Percentiles rank a stretch among this genome's conserved stretches.
Evolutionary conservation across 352 stramenopile genomes (phyloP).

Genomic region (Phytophthora chlamydospora): DNA sequence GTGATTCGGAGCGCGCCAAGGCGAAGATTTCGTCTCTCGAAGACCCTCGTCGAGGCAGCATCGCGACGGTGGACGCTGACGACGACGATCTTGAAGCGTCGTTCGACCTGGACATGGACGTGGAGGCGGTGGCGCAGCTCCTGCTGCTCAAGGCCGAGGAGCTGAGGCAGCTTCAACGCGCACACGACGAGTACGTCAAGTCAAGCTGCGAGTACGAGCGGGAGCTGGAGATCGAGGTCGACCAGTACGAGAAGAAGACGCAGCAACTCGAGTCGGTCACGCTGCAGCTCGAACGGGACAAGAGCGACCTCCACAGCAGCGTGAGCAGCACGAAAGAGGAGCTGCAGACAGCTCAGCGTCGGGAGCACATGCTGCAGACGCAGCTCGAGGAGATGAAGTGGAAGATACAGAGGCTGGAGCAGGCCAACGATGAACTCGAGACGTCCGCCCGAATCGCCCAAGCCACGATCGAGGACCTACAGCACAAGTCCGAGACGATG

Average conservation of each 20-base stretch:
- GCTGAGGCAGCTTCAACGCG: conserved; percentile 58
- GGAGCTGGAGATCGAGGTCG: conserved; percentile 67
- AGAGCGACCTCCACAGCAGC: conserved; percentile 20
- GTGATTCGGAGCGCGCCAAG: conserved; percentile 16
- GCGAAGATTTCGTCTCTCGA: conserved; percentile 14
- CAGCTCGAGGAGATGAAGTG: conserved; percentile 65
- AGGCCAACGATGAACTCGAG: conserved; percentile 77
- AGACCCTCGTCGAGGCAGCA: conserved; percentile 16
- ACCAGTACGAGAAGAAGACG: conserved; percentile 57
- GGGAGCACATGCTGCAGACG: conserved; percentile 41
- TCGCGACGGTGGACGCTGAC: conserved; percentile 18
- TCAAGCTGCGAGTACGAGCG: conserved; percentile 81
- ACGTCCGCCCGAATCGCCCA: conserved; percentile 63
- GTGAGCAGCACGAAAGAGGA: conserved; percentile 28
- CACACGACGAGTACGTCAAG: conserved; percentile 76
- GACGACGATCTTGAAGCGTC: conserved; percentile 31
- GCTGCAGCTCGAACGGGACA: conserved; percentile 43
- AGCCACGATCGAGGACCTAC: conserved; percentile 63
- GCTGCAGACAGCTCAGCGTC: conserved; percentile 29
- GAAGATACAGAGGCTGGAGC: conserved; percentile 69
- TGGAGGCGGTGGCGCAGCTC: conserved; percentile 22
- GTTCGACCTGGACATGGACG: conserved; percentile 14
- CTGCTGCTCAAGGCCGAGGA: conserved; percentile 41
- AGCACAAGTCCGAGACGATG: conserved; percentile 58
- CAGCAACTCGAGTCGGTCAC: conserved; percentile 25